Percentiles rank a stretch among this genome's conserved stretches.
phyloP scores from a whole-genome alignment of 2,329 filamentous ascomycete genomes.

The Rosellinia necatrix region DNA sequence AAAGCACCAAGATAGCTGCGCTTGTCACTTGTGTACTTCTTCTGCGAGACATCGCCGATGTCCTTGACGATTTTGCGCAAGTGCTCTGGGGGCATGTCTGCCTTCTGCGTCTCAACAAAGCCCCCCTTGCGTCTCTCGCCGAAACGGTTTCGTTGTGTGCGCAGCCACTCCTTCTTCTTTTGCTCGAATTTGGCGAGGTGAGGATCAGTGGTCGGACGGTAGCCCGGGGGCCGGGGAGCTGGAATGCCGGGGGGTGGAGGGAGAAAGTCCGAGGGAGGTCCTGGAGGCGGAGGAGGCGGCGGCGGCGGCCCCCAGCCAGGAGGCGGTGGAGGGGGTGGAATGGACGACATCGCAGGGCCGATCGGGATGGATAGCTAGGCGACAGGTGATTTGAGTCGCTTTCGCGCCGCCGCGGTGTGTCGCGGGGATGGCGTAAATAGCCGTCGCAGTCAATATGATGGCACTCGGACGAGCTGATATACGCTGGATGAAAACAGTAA shows the following conservation, averaged over 20 bases:
- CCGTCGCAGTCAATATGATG: conserved; percentile 29
- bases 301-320: conserved; percentile 60
- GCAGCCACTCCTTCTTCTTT: conserved; percentile 99
- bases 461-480: neutral
- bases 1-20: conserved; percentile 94
- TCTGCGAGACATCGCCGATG: conserved; percentile 98
- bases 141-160: conserved; percentile 87
- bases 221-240: conserved; percentile 83
- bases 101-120: conserved; percentile 97
- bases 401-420: conserved; percentile 43
- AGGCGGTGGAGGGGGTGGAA: conserved; percentile 60
- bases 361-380: conserved; percentile 29
- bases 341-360: conserved; percentile 52
- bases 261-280: conserved; percentile 59
- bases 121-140: conserved; percentile 96
- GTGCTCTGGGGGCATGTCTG: conserved; percentile 98
- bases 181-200: conserved; percentile 93
- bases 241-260: conserved; percentile 60
- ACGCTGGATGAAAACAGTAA: neutral
- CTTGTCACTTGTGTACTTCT: conserved; percentile 99
- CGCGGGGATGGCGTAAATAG: conserved; percentile 33
- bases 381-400: conserved; percentile 38
- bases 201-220: conserved; percentile 78
- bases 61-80: conserved; percentile 97
- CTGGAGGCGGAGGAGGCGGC: conserved; percentile 59